phyloP scores from a whole-genome alignment of 805 yeast genomes.

The Nakazawaea ishiwadae region DNA sequence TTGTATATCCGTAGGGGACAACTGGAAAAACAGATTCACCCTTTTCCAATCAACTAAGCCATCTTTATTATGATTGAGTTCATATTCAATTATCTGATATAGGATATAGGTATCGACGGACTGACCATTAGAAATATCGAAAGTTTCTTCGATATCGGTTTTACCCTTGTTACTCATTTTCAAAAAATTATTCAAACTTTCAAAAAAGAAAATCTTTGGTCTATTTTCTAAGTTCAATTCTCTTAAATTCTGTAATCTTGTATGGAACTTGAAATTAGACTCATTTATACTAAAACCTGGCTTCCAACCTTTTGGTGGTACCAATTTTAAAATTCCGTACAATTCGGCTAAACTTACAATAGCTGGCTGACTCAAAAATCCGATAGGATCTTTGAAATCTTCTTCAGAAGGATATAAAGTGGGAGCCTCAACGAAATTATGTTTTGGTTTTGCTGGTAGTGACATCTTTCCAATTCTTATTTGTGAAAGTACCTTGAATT shows the following conservation, averaged over 20 bases:
- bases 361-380: slow-evolving; percentile 38
- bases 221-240: slow-evolving; percentile 62
- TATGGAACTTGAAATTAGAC: slow-evolving; percentile 54
- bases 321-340: slow-evolving; percentile 48
- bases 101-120: slow-evolving; percentile 32
- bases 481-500: no score
- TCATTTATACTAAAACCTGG: slow-evolving; percentile 54
- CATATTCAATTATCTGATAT: slow-evolving; percentile 23
- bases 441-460: no score
- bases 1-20: slow-evolving; percentile 8
- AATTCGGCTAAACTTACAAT: slow-evolving; percentile 36
- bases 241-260: slow-evolving; percentile 61
- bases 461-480: no score
- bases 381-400: slow-evolving; percentile 47
- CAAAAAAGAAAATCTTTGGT: slow-evolving; percentile 55
- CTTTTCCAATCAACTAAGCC: slow-evolving; percentile 12
- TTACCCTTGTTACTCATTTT: slow-evolving; percentile 33
- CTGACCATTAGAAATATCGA: slow-evolving; percentile 8
- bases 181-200: slow-evolving; percentile 55
- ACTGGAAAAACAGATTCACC: slow-evolving; percentile 1
- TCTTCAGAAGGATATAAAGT: slow-evolving; percentile 37
- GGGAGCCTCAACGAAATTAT: slow-evolving; percentile 35
- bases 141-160: slow-evolving; percentile 12
- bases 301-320: slow-evolving; percentile 49
- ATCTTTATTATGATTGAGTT: slow-evolving; percentile 14